Evolutionary conservation across 441 rosid species (phyloP), one percentile per base, ranked within the genome.

Genomic region (Erysimum pusillum): DNA sequence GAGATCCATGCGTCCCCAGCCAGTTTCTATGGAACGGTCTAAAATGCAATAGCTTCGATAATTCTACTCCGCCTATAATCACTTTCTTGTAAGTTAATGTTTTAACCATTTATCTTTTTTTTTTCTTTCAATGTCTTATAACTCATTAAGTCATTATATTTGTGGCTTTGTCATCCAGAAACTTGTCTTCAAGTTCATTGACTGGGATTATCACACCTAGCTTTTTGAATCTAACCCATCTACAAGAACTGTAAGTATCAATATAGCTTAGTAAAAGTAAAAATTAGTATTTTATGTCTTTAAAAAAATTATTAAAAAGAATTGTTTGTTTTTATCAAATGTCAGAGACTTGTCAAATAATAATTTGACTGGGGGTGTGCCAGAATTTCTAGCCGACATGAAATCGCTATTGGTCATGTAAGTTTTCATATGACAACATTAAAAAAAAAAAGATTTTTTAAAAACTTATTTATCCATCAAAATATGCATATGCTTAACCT

Each of bases 1-100:
- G 85, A 22, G 87, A 82, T 78, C 87, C 89, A 3, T 85, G 89
- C 52, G 81, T 67, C 0, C 86, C 80, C 0, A 44, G 28, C 44
- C 35, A 15, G 13, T 81, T 63, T 68, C 5, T 63, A 38, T 83
- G 88, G 88, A 71, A 83, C 3, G 88, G 86, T 28, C 49, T 85
- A 12, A 64, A 41, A 8, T 85, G 88, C 81, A 70, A 63, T 57
- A 38, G 8, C 60, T 14, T 4, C 1, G 15, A 54, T 13, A 54
- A 12, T 6, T 54, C 36, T 11, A 54, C 57, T 1, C n/a, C 57
- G 2, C 57, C 57, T 0, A 51, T 20, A 2, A 20, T 51, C 13
- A 52, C 34, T 22, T 52, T 25, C 57, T 52, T 52, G 57, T 22
- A 15, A 48, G 22, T 17, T 49, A 0, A 17, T 49, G 22, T 9